Conservation (phyloP, 2,329 filamentous ascomycete genomes). For the Monosporascus sp. region DNA sequence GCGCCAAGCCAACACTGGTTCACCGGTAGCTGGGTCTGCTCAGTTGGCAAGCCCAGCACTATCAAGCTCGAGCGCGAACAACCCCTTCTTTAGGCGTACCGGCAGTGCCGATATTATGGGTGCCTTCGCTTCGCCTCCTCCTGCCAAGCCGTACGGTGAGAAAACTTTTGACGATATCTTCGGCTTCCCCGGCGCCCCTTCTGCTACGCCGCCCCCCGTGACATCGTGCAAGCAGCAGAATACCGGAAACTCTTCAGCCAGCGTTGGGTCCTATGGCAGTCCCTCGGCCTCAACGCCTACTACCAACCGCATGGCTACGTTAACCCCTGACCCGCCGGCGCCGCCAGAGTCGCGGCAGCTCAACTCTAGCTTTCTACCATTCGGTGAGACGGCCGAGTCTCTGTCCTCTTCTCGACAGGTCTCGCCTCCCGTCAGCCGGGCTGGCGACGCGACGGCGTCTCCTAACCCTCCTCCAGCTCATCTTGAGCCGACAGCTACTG, state of each 20-base stretch:
- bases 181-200: constrained; percentile 49
- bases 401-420: constrained; percentile 73
- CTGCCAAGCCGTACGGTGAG: constrained; percentile 46
- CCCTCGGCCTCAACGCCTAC: constrained; percentile 57
- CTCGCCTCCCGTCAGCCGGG: constrained; percentile 65
- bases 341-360: constrained; percentile 72
- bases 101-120: constrained; percentile 57
- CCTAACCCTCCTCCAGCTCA: constrained; percentile 28
- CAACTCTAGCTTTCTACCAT: constrained; percentile 69
- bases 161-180: constrained; percentile 84
- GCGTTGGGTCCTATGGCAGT: constrained; percentile 46
- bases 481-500: constrained; percentile 32
- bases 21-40: constrained; percentile 39
- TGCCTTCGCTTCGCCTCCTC: constrained; percentile 45
- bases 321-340: constrained; percentile 54
- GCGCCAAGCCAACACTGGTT: constrained; percentile 46
- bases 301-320: constrained; percentile 57
- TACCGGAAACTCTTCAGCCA: constrained; percentile 51
- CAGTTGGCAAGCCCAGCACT: constrained; percentile 64
- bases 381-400: constrained; percentile 62
- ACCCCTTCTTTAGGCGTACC: constrained; percentile 84
- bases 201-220: constrained; percentile 37
- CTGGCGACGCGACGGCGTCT: constrained; percentile 33
- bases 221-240: constrained; percentile 60
- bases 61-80: constrained; percentile 71